Base-by-base conservation (phyloP, 2,329 filamentous ascomycete species). In the Malbranchea cinnamomea region DNA sequence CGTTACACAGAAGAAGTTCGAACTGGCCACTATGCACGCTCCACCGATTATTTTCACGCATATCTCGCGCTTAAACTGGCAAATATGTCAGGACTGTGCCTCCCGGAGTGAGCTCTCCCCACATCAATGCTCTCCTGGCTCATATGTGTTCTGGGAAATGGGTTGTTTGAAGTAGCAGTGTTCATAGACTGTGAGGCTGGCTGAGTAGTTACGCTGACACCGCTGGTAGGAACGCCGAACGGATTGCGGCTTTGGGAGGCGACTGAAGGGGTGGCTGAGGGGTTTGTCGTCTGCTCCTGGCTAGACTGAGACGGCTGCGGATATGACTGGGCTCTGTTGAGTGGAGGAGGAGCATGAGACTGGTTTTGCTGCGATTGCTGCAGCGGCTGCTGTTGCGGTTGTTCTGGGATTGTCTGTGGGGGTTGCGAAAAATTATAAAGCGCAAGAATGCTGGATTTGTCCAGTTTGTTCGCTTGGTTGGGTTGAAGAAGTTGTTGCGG, bases 41-140 rank as follows among this genome's bases (percentile, higher is more conserved):
- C n/a, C n/a, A n/a, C n/a, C n/a, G n/a, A n/a, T n/a, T n/a, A n/a
- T n/a, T n/a, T n/a, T 45, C 41, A 51, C 34, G 53, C 48, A 42
- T 57, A 59, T 33, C 60, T 49, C 24, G 61, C 55, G 38, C 61
- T 65, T 39, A 65, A 40, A 44, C 51, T 62, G 14, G 60, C 59
- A 49, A 65, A 65, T 6, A 61, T 57, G 46, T 65, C 62, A 5
- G 62, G 62, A 38, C 60, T 64, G 39, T 65, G 60, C 19, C 62
- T 49, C 3, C 62, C 62, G 31, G 43, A 59, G 34, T 63, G 59
- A 21, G 60, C 43, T 9, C 54, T 55, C 29, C 51, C 60, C 32
- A 65, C 50, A 38, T 63, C 59, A 22, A 64, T 54, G 29, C 62
- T 65, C 27, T 59, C 61, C 36, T 61, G 56, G 43, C 60, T 65